These are phyloP conservation scores for Zychaea mexicana DNA, from an alignment of 371 early-diverging fungal species.

Conservation along the genomic window DNA sequence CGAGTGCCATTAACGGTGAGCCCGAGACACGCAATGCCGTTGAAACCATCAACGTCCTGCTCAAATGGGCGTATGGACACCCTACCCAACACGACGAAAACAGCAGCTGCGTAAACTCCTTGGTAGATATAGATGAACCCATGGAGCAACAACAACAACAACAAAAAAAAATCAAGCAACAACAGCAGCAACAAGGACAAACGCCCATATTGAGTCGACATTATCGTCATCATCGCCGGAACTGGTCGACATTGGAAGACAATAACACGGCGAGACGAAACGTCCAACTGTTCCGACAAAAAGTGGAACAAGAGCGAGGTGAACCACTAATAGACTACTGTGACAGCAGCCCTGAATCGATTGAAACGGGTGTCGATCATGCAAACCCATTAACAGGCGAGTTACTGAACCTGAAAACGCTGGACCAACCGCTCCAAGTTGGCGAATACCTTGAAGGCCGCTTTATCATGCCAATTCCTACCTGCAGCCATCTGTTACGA, in stretches of 20 bases:
- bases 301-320: background rate
- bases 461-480: conserved; percentile 42
- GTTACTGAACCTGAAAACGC: conserved; percentile 31
- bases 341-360: background rate
- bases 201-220: background rate
- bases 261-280: background rate
- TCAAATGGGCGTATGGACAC: conserved; percentile 46
- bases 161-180: background rate
- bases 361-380: background rate
- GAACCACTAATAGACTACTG: background rate
- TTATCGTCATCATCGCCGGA: conserved; percentile 12
- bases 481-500: conserved; percentile 27
- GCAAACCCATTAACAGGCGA: background rate
- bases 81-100: conserved; percentile 13
- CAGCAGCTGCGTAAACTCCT: background rate
- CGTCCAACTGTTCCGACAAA: background rate
- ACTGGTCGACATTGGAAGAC: background rate
- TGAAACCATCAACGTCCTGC: background rate
- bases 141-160: background rate
- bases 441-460: conserved; percentile 44
- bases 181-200: background rate
- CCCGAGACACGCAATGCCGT: conserved; percentile 17
- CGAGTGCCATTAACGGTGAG: background rate
- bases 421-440: conserved; percentile 30
- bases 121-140: background rate